Base-by-base conservation (phyloP, 2,329 filamentous ascomycete genomes). In the Hortaea werneckii region DNA sequence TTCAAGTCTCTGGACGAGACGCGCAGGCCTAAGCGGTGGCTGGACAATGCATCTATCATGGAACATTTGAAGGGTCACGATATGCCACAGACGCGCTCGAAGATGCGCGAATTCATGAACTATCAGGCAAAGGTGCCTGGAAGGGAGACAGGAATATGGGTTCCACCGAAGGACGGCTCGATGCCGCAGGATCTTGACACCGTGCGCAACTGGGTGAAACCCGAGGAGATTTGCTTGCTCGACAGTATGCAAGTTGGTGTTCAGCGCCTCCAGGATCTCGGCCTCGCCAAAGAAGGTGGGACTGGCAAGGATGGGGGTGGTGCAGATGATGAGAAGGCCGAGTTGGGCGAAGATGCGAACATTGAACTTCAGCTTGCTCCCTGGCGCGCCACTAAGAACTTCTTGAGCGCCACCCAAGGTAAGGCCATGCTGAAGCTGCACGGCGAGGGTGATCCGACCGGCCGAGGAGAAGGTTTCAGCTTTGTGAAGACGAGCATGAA, bases 401-500 rank as follows among this genome's bases (percentile, higher is more conserved):
- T 98, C 67, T 78, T 95, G 48, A 85, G 95, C 54, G 92, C 92
- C 1, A 90, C 87, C 42, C 83, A 88, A 49, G 87, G 88, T 48
- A 98, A 98, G 64, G 92, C 92, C 3, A 98, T 98, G 92, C 77
- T 98, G 40, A 85, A 89, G 56, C 76, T 98, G 9, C 89, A 95
- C 57, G 92, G 92, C 13, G 87, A 94, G 54, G 92, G 92, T 46
- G 92, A 98, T 61, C 92, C 92, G 3, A 95, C 90, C 0, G 88
- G 88, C 26, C 85, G 89, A 58, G 92, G 92, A 1, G 81, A 95
- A 49, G 92, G 87, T 2, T 95, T 96, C 71, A 95, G 87, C 63
- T 95, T 98, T 65, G 89, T 98, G 65, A 88, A 92, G 61, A 95
- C 89, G 0, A 94, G 87, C 1, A 98, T 98, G 92, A 98, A 98